Evolutionary conservation across 306 rosid species (phyloP).

Genomic region (Trifolium fragiferum): DNA sequence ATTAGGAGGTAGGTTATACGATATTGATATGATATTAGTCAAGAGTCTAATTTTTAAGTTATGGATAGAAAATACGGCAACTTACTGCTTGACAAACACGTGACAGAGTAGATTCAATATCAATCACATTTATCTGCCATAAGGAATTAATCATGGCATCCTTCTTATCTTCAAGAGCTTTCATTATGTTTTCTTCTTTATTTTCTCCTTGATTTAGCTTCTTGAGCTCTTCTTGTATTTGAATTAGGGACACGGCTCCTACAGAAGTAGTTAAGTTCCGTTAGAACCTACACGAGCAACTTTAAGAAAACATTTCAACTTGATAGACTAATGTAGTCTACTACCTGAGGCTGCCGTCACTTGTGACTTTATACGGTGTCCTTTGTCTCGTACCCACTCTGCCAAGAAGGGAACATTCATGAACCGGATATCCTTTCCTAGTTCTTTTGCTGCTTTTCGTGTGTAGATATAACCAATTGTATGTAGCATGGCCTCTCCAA

Average conservation of each 20-base stretch:
- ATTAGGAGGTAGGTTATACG: neutral
- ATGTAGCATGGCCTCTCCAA: slow-evolving; percentile 98
- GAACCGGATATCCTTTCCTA: slow-evolving; percentile 74
- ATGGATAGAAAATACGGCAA: slow-evolving; percentile 44
- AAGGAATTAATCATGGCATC: slow-evolving; percentile 83
- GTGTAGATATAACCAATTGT: slow-evolving; percentile 96
- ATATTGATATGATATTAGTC: neutral
- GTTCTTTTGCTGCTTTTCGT: slow-evolving; percentile 79
- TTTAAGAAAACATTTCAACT: slow-evolving; percentile 38
- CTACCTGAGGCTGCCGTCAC: slow-evolving; percentile 98
- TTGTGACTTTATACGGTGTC: slow-evolving; percentile 93
- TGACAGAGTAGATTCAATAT: slow-evolving; percentile 88
- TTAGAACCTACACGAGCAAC: slow-evolving; percentile 33
- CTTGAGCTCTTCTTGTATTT: slow-evolving; percentile 86
- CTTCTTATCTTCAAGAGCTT: slow-evolving; percentile 81
- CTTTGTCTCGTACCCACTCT: slow-evolving; percentile 96
- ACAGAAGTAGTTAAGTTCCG: slow-evolving; percentile 33
- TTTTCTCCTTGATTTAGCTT: slow-evolving; percentile 68
- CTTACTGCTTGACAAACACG: slow-evolving; percentile 90
- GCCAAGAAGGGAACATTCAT: slow-evolving; percentile 96
- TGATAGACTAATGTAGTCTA: slow-evolving; percentile 30
- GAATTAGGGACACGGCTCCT: slow-evolving; percentile 97
- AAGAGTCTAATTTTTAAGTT: slow-evolving; percentile 22
- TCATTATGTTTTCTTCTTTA: slow-evolving; percentile 68
- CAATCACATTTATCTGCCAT: slow-evolving; percentile 93